Evolutionary conservation across 2,329 filamentous ascomycete genomes (phyloP).

Genomic region (Curvularia verruculosa): DNA sequence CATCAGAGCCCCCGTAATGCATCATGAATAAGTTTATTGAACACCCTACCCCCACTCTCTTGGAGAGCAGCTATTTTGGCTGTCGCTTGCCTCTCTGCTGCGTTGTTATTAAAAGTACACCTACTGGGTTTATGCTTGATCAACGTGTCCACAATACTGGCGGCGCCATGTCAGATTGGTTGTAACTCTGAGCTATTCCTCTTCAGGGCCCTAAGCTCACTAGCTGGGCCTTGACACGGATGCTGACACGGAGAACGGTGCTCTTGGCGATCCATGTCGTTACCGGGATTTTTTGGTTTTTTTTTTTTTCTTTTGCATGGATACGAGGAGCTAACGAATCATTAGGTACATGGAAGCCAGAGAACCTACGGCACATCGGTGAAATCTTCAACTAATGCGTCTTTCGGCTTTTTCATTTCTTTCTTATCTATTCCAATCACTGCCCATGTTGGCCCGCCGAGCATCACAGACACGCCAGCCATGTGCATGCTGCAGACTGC

Average conservation of each 20-base stretch:
- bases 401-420: not conserved
- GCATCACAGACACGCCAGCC: not conserved
- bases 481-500: not conserved
- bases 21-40: too few species aligned
- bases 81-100: not conserved
- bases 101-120: not conserved
- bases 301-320: too few species aligned
- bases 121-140: too few species aligned
- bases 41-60: too few species aligned
- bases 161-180: constrained; percentile 14
- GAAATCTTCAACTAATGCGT: constrained; percentile 37
- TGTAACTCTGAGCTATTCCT: not conserved
- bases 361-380: constrained; percentile 44
- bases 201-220: not conserved
- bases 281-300: too few species aligned
- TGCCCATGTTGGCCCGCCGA: not conserved
- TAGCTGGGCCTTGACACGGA: not conserved
- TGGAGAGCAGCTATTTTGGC: too few species aligned
- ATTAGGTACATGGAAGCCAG: constrained; percentile 47
- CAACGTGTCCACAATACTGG: constrained; percentile 1
- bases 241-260: not conserved
- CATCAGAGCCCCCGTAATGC: not conserved
- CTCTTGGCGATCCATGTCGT: too few species aligned
- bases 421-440: not conserved
- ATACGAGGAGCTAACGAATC: constrained; percentile 24